Evolutionary conservation across 371 early-diverging fungal genomes (phyloP).

Genomic region (Mortierella sp.): DNA sequence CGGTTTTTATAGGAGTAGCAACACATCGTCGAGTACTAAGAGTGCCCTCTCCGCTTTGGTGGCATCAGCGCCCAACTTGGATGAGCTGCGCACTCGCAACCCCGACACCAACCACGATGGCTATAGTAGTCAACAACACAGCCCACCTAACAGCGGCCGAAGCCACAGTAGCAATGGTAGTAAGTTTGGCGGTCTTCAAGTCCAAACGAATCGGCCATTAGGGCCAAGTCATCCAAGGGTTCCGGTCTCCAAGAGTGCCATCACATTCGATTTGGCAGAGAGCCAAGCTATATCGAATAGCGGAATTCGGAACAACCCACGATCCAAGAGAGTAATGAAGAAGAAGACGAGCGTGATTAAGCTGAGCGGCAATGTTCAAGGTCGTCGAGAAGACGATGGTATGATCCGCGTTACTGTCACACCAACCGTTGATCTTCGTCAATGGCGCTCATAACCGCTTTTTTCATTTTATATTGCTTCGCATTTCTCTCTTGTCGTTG

Average conservation of each 20-base stretch:
- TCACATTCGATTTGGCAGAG: constrained; percentile 25
- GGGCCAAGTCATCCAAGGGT: constrained; percentile 9
- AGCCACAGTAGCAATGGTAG: constrained; percentile 7
- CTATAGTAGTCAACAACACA: background rate
- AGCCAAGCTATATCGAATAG: background rate
- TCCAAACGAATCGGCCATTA: constrained; percentile 8
- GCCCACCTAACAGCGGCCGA: constrained; percentile 8
- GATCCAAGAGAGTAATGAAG: constrained; percentile 52
- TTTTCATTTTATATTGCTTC: background rate
- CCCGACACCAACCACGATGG: constrained; percentile 3
- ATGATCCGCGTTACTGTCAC: constrained; percentile 43
- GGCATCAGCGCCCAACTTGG: constrained; percentile 23
- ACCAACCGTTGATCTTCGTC: constrained; percentile 13
- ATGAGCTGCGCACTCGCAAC: constrained; percentile 17
- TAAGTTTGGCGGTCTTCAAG: constrained; percentile 5
- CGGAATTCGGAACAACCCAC: constrained; percentile 13
- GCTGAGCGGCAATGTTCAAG: constrained; percentile 48
- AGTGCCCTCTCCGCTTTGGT: constrained; percentile 29
- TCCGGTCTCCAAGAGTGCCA: constrained; percentile 21
- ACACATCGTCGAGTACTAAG: constrained; percentile 14
- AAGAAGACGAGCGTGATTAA: constrained; percentile 56
- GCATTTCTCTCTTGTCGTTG: constrained; percentile 3
- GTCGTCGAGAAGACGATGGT: constrained; percentile 53
- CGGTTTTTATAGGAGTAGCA: constrained; percentile 2
- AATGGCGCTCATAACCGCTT: constrained; percentile 6